Base-by-base conservation (phyloP, 176 grass and related monocot species). In the Triticum urartu region DNA sequence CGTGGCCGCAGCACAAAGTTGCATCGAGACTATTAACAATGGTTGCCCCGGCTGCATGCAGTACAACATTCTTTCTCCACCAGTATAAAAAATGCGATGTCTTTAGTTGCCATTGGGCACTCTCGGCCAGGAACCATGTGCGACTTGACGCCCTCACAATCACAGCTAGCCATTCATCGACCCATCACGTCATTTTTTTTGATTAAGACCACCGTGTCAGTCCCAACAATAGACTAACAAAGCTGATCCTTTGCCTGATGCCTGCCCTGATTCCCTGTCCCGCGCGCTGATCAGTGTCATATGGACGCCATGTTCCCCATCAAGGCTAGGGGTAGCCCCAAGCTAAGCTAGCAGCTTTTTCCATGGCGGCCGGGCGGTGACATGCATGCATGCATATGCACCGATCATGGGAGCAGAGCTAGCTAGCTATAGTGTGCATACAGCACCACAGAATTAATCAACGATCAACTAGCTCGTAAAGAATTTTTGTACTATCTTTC, bases 271-370 rank as follows among this genome's bases (percentile, higher is more conserved):
- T 86, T 66, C 83, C 62, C 30, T 52, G 24, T 17, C 42, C 11
- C 33, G 10, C 14, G 14, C 0, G 13, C 15, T 14, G 17, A n/a
- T 74, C 40, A 7, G 1, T 67, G 28, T 48, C 6, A 26, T 9
- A 34, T 30, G 22, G 69, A 77, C 22, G 34, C 47, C 35, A 88
- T 68, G 86, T 59, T 70, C 64, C 73, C 87, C 63, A 52, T 5
- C 43, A 4, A 59, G 20, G 56, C 56, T 59, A 77, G 79, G 75
- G 75, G 71, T 69, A 79, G 71, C 56, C 54, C 54, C 56, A 59
- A 59, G 56, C 56, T 59, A 71, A 4, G 24, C 24, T 40, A 64
- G 50, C 35, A 36, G 17, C 43, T 52, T 52, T 78, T 78, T 88
- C 80, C 26, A 35, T 38, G 80, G 80, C 77, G 28, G 63, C 72